These are phyloP conservation scores for Phytopythium mirpurense DNA, from an alignment of 352 stramenopile species.

Conservation along the genomic window DNA sequence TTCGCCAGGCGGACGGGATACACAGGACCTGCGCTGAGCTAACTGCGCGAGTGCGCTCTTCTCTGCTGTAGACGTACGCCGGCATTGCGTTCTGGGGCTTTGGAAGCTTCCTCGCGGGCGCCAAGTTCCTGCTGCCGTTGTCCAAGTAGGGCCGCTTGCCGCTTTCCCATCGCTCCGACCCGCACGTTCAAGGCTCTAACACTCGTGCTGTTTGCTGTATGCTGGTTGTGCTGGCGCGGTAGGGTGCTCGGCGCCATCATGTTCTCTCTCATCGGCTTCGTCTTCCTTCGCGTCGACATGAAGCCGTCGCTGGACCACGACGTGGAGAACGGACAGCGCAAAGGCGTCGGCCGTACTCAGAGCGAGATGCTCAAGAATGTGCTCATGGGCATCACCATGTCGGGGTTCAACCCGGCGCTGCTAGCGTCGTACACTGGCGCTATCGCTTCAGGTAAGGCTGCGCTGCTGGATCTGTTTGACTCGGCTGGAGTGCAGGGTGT, in stretches of 20 bases:
- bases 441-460: constrained; percentile 66
- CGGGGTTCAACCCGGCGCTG: constrained; percentile 80
- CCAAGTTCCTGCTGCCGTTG: constrained; percentile 76
- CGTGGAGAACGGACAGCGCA: constrained; percentile 35
- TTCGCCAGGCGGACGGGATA: not conserved
- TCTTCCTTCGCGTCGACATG: constrained; percentile 80
- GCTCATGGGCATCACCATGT: constrained; percentile 84
- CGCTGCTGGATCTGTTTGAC: not conserved
- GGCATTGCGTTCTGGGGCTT: constrained; percentile 88
- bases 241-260: constrained; percentile 83
- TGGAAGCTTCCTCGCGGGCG: constrained; percentile 79
- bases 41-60: too few species aligned
- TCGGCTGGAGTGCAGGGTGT: not conserved
- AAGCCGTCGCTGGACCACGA: constrained; percentile 69
- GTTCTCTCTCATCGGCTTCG: constrained; percentile 75
- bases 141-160: constrained; percentile 63
- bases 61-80: constrained; percentile 69
- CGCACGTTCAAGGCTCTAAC: not conserved
- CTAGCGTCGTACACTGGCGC: constrained; percentile 84
- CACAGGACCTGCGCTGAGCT: too few species aligned
- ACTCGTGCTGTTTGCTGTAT: not conserved
- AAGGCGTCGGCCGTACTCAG: constrained; percentile 41
- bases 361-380: constrained; percentile 78
- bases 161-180: not conserved
- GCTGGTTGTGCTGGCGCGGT: not conserved